Evolutionary conservation across 306 rosid species (phyloP).

Genomic region (Hippophae gyantsensis): DNA sequence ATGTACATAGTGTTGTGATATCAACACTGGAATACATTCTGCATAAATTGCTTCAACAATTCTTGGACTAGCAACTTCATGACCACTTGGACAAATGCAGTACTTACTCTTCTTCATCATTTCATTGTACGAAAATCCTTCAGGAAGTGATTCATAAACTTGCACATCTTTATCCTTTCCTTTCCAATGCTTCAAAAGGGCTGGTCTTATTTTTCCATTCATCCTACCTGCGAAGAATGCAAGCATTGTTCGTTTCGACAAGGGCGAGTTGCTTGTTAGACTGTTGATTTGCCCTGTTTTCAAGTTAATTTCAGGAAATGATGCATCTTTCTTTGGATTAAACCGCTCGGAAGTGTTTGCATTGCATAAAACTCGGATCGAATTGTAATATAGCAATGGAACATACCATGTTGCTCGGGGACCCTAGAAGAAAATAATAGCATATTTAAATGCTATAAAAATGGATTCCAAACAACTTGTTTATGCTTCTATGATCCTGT

Average conservation of each 20-base stretch:
- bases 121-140: constrained; percentile 31
- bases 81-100: constrained; percentile 56
- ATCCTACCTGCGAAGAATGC: constrained; percentile 46
- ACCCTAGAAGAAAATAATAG: constrained; percentile 19
- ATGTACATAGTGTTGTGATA: constrained; percentile 50
- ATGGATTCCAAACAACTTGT: too few species aligned
- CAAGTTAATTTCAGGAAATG: constrained; percentile 52
- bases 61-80: constrained; percentile 57
- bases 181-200: constrained; percentile 39
- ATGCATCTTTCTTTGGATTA: constrained; percentile 59
- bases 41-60: constrained; percentile 52
- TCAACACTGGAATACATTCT: constrained; percentile 43
- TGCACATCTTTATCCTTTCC: constrained; percentile 33
- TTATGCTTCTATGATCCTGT: too few species aligned
- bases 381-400: constrained; percentile 35
- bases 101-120: constrained; percentile 41
- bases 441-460: neutral
- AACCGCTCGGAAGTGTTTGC: constrained; percentile 49
- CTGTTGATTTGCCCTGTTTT: constrained; percentile 25
- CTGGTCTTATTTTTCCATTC: constrained; percentile 44
- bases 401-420: constrained; percentile 59
- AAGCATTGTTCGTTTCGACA: constrained; percentile 20
- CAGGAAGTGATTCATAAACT: constrained; percentile 37
- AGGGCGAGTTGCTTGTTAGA: constrained; percentile 29
- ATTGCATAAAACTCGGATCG: constrained; percentile 48